Conservation (phyloP, 768 basidiomycete species). For the Kondoa subrosea region DNA sequence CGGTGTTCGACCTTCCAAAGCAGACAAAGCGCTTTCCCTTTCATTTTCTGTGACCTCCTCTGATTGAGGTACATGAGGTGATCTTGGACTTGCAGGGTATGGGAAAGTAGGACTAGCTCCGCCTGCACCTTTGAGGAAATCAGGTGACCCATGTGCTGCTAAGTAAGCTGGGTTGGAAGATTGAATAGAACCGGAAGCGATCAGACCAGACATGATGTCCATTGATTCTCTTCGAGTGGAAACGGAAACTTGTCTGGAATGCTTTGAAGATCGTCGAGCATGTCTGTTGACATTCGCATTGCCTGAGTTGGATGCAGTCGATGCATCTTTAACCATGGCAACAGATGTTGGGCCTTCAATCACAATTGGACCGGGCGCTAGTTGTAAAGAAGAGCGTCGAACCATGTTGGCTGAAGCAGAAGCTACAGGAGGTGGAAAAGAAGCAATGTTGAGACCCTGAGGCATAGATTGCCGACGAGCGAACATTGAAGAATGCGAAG, state of each 20-base stretch:
- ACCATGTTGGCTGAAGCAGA: background rate
- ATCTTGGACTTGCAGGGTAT: background rate
- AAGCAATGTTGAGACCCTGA: background rate
- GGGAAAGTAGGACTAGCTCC: background rate
- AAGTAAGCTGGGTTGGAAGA: constrained; percentile 12
- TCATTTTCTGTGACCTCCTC: constrained; percentile 54
- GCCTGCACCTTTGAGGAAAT: background rate
- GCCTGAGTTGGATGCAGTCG: background rate
- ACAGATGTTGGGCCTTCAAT: background rate
- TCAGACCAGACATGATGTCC: constrained; percentile 62
- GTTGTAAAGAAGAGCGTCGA: background rate
- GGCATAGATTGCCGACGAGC: background rate
- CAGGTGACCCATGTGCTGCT: background rate
- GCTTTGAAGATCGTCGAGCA: constrained; percentile 47
- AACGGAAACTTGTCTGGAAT: constrained; percentile 67
- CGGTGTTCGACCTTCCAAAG: constrained; percentile 53
- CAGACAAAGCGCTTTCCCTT: constrained; percentile 64
- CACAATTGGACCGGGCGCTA: background rate
- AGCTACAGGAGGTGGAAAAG: background rate
- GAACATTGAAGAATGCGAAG: background rate
- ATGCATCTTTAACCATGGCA: background rate
- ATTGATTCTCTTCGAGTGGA: constrained; percentile 79
- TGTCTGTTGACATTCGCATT: constrained; percentile 25
- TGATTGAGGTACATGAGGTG: background rate
- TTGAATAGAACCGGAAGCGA: constrained; percentile 9